Evolutionary conservation across 805 yeast species (phyloP), one percentile per base, ranked within the genome.

Genomic region (Suhomyces xylopsoci): DNA sequence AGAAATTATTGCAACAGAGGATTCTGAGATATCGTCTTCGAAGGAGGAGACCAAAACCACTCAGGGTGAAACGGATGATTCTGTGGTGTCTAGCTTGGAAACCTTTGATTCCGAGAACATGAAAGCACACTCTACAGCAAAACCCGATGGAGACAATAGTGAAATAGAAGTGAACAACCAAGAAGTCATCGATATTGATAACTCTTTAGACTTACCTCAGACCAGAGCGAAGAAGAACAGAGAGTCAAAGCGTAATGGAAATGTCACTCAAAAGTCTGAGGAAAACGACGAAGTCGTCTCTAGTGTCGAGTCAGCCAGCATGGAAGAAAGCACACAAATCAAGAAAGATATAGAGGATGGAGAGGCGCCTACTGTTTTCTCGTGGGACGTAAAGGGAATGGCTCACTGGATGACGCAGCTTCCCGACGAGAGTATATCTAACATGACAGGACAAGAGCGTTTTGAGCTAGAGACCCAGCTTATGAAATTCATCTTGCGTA

Each of bases 401-500:
- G 45, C 30, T 20, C 45, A 42, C 26, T 42, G 45, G 45, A 42
- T 42, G 45, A 24, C 26, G 17, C 22, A 26, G 15, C 17, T 32
- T 30, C 32, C 47, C 19, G 55, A 57, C 30, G 51, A 50, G 0
- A 65, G 62, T 3, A 50, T 69, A n/a, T 53, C 49, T 12, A 22
- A 24, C 2, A 45, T 71, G 51, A 43, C 60, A 7, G 44, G 43
- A 3, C 28, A 56, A 3, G 64, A 66, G 38, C 59, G 55, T 46
- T 60, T 58, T 50, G 60, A 65, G 5, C 56, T 74, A 48, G 79
- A 74, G 51, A 68, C 75, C 1, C 54, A 60, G 25, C 52, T 73
- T 53, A 60, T 74, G 61, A 51, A 60, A 41, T 63, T 74, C 45
- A 70, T 74, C 66, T 57, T 72, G 22, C 66, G 69, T 24, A 62